Evolutionary conservation across 106 monocot species (phyloP).

Genomic region (Allium sativum): DNA sequence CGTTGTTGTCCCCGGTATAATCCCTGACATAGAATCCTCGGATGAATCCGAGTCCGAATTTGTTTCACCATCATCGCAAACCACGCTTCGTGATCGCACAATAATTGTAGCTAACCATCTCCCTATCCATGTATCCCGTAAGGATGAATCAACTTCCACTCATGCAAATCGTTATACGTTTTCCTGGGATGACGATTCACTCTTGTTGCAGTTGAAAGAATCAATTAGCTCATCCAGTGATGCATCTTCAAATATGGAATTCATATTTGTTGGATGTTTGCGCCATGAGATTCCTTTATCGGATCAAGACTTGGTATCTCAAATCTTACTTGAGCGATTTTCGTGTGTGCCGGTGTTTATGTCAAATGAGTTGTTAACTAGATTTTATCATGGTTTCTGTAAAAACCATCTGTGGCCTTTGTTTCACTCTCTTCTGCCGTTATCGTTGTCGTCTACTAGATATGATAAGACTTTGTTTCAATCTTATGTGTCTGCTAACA

Average conservation of each 20-base stretch:
- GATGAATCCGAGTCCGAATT: conserved; percentile 17
- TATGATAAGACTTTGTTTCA: conserved; percentile 56
- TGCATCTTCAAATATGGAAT: conserved; percentile 33
- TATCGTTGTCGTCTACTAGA: conserved; percentile 48
- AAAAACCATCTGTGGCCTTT: conserved; percentile 77
- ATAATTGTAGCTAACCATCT: conserved; percentile 68
- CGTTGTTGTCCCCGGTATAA: conserved; percentile 44
- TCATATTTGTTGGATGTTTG: conserved; percentile 55
- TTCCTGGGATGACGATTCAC: conserved; percentile 48
- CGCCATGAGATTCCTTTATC: conserved; percentile 39
- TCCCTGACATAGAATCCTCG: conserved; percentile 33
- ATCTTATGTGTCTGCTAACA: conserved; percentile 68
- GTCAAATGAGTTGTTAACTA: conserved; percentile 28
- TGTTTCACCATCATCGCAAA: conserved; percentile 14
- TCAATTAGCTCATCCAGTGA: conserved; percentile 6
- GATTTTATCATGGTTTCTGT: conserved; percentile 67
- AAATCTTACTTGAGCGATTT: conserved; percentile 37
- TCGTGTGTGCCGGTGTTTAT: conserved; percentile 54
- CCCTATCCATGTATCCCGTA: conserved; percentile 34
- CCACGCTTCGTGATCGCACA: conserved; percentile 27
- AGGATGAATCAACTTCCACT: conserved; percentile 3
- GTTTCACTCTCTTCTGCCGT: conserved; percentile 75
- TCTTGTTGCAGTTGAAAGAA: conserved; percentile 51
- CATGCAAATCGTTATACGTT: conserved; percentile 18
- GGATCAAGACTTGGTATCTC: conserved; percentile 55